phyloP scores from a whole-genome alignment of 129 eudicot genomes.

The Artemisia annua region DNA sequence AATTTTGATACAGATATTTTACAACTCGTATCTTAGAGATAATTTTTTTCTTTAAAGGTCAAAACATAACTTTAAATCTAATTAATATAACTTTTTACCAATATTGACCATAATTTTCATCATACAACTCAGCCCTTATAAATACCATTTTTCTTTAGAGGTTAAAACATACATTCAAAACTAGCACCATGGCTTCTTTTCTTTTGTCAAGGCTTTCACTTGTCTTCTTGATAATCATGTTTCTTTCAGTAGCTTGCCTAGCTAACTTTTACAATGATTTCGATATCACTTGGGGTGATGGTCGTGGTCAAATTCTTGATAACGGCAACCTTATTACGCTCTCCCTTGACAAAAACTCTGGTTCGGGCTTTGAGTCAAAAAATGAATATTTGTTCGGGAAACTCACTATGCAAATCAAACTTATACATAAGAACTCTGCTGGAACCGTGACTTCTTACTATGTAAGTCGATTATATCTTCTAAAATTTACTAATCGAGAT shows the following conservation, averaged over 20 bases:
- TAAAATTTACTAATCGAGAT: background rate
- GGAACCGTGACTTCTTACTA: constrained; percentile 40
- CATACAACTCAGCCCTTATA: background rate
- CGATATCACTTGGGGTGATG: constrained; percentile 34
- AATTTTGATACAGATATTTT: too few relatives aligned
- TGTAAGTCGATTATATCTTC: constrained; percentile 5
- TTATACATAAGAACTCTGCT: constrained; percentile 38
- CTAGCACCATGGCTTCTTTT: constrained; percentile 9
- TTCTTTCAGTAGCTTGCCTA: background rate
- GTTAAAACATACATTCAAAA: background rate
- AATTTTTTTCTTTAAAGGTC: too few relatives aligned
- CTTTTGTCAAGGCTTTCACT: background rate
- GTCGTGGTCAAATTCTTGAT: constrained; percentile 33
- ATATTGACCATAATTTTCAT: too few relatives aligned
- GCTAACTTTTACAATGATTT: constrained; percentile 29
- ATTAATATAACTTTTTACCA: too few relatives aligned
- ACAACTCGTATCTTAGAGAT: too few relatives aligned
- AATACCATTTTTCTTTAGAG: background rate
- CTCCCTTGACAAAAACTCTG: constrained; percentile 35
- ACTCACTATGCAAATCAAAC: constrained; percentile 37
- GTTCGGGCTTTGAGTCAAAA: constrained; percentile 39
- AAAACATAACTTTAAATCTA: too few relatives aligned
- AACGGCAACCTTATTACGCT: constrained; percentile 37
- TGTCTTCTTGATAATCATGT: background rate
- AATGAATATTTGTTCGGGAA: constrained; percentile 38